phyloP scores from a whole-genome alignment of 2,329 filamentous ascomycete species.

The Sclerotinia trifoliorum region DNA sequence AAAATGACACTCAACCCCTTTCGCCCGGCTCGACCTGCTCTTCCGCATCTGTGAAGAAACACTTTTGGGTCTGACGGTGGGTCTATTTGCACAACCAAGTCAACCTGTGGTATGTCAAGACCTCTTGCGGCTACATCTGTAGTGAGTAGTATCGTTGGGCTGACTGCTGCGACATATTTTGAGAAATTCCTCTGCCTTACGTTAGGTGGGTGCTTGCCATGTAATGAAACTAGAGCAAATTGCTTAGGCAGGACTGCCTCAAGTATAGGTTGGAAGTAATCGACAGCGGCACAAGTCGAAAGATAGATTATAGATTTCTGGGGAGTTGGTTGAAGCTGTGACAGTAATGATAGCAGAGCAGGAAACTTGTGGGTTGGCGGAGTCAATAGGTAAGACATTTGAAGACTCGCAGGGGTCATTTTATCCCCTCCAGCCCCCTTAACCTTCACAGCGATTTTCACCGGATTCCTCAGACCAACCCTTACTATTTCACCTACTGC shows the following conservation, averaged over 20 bases:
- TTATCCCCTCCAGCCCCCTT: constrained; percentile 76
- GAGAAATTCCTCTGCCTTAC: constrained; percentile 86
- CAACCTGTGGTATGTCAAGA: constrained; percentile 87
- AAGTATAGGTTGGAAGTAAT: constrained; percentile 85
- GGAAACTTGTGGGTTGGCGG: constrained; percentile 80
- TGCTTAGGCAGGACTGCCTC: constrained; percentile 66
- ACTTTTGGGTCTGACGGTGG: constrained; percentile 85
- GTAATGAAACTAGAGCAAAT: constrained; percentile 74
- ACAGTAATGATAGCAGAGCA: constrained; percentile 67
- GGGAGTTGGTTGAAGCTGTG: constrained; percentile 67
- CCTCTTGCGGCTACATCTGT: constrained; percentile 91
- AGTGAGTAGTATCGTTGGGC: constrained; percentile 79
- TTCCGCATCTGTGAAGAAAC: constrained; percentile 89
- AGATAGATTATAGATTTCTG: constrained; percentile 89
- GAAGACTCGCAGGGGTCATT: constrained; percentile 85
- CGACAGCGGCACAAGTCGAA: constrained; percentile 89
- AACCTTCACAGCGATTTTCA: constrained; percentile 92
- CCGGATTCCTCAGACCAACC: constrained; percentile 88
- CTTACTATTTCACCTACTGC: constrained; percentile 91
- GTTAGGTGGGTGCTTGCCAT: constrained; percentile 87
- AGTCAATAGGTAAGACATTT: constrained; percentile 79
- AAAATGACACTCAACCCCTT: constrained; percentile 83
- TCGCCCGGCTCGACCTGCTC: constrained; percentile 85
- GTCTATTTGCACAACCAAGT: constrained; percentile 87
- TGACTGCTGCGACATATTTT: constrained; percentile 71